These are phyloP conservation scores for Metarhizium robertsii DNA, from an alignment of 2,329 filamentous ascomycete species.

Conservation along the genomic window DNA sequence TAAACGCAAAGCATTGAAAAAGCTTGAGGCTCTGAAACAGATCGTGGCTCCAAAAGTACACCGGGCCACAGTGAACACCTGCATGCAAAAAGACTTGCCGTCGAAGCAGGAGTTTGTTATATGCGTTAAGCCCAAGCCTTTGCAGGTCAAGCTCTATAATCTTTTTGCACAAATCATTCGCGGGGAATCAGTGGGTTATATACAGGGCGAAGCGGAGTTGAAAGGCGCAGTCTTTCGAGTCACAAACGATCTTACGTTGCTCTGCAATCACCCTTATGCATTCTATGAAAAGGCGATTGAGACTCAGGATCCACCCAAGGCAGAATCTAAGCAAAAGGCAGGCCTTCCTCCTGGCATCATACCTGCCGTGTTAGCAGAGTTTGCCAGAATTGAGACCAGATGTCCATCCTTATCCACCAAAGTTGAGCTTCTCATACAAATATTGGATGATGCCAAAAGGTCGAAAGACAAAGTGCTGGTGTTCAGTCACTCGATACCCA, in stretches of 20 bases:
- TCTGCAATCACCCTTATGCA: constrained; percentile 45
- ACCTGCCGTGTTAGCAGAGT: constrained; percentile 23
- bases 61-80: constrained; percentile 57
- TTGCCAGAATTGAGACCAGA: constrained; percentile 26
- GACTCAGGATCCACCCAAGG: constrained; percentile 2
- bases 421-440: constrained; percentile 54
- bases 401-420: constrained; percentile 56
- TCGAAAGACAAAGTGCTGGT: constrained; percentile 67
- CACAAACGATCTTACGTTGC: constrained; percentile 30
- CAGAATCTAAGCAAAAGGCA: constrained; percentile 7
- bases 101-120: constrained; percentile 76
- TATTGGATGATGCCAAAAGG: constrained; percentile 55
- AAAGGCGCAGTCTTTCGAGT: constrained; percentile 24
- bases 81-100: constrained; percentile 58
- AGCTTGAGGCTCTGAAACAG: constrained; percentile 60
- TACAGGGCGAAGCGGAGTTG: neutral
- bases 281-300: constrained; percentile 23
- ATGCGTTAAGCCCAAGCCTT: constrained; percentile 55
- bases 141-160: constrained; percentile 57
- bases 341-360: constrained; percentile 18
- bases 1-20: constrained; percentile 51
- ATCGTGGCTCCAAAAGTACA: constrained; percentile 72
- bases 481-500: constrained; percentile 65
- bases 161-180: constrained; percentile 27
- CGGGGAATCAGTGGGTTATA: neutral